These are phyloP conservation scores for Lentinus brumalis DNA, from an alignment of 768 basidiomycete genomes.

Conservation along the genomic window DNA sequence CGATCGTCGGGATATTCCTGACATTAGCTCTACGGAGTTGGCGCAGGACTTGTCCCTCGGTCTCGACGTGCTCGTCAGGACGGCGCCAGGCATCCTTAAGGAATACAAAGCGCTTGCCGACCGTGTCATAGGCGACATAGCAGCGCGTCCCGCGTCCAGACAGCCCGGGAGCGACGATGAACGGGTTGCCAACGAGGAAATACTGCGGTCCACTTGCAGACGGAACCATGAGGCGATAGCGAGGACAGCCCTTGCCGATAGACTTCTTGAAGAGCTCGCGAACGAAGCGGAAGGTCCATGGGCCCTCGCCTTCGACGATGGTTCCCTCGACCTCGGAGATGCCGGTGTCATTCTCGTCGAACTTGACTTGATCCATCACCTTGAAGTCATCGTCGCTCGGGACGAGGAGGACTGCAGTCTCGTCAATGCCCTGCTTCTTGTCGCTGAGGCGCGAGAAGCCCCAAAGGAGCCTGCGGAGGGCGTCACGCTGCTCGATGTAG, in stretches of 20 bases:
- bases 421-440: constrained; percentile 2
- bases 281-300: neutral
- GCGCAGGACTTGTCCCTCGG: neutral
- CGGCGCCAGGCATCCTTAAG: constrained; percentile 13
- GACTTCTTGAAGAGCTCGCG: neutral
- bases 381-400: neutral
- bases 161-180: neutral
- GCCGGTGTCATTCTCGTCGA: neutral
- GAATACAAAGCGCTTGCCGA: constrained; percentile 5
- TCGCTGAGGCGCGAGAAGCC: neutral
- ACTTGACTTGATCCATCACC: neutral
- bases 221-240: neutral
- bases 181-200: constrained; percentile 4
- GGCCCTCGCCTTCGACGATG: neutral
- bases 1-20: constrained; percentile 1
- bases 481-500: neutral
- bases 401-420: neutral
- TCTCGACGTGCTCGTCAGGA: constrained; percentile 1
- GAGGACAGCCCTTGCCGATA: neutral
- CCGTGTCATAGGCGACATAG: constrained; percentile 15
- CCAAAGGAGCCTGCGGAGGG: neutral
- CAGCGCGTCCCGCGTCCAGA: constrained; percentile 10
- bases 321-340: neutral
- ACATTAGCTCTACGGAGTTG: neutral
- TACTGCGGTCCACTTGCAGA: neutral